Conservation (phyloP, 2,329 filamentous ascomycete species). For the Colletotrichum scovillei region DNA sequence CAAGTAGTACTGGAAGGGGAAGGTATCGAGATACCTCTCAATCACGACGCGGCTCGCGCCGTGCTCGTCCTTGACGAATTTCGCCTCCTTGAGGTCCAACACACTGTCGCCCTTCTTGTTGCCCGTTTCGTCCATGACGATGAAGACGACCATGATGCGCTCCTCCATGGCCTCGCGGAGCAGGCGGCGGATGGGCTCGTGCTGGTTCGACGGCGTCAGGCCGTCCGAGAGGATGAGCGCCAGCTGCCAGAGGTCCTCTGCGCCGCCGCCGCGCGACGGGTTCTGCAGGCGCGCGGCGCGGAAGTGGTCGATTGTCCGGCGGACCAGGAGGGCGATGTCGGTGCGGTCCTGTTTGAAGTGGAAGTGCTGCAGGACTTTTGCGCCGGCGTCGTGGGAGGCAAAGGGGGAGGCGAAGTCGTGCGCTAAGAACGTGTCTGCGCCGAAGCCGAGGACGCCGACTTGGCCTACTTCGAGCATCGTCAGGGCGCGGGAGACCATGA, state of each 20-base stretch:
- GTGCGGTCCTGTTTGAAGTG: slow-evolving; percentile 87
- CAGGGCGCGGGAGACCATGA: slow-evolving; percentile 87
- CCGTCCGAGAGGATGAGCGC: slow-evolving; percentile 94
- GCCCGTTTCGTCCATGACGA: slow-evolving; percentile 82
- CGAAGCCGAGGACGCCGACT: slow-evolving; percentile 91
- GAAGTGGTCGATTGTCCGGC: slow-evolving; percentile 84
- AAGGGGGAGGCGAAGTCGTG: slow-evolving; percentile 89
- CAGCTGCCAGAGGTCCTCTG: slow-evolving; percentile 90
- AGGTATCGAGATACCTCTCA: slow-evolving; percentile 92
- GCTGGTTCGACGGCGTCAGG: slow-evolving; percentile 83
- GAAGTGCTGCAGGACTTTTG: slow-evolving; percentile 86
- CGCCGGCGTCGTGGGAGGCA: slow-evolving; percentile 79
- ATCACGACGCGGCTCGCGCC: slow-evolving; percentile 79
- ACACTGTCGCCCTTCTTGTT: slow-evolving; percentile 72
- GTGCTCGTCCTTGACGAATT: slow-evolving; percentile 76
- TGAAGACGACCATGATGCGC: slow-evolving; percentile 97
- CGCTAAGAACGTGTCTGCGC: slow-evolving; percentile 83
- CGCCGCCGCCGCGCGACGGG: slow-evolving; percentile 52
- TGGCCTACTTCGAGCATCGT: slow-evolving; percentile 95
- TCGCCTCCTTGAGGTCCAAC: slow-evolving; percentile 87
- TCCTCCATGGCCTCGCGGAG: slow-evolving; percentile 91
- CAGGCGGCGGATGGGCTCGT: slow-evolving; percentile 83
- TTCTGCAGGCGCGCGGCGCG: slow-evolving; percentile 76
- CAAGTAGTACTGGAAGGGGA: slow-evolving; percentile 97
- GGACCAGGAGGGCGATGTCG: slow-evolving; percentile 83